Evolutionary conservation across 352 stramenopile species (phyloP).

Genomic region (Globisporangium spiculum): DNA sequence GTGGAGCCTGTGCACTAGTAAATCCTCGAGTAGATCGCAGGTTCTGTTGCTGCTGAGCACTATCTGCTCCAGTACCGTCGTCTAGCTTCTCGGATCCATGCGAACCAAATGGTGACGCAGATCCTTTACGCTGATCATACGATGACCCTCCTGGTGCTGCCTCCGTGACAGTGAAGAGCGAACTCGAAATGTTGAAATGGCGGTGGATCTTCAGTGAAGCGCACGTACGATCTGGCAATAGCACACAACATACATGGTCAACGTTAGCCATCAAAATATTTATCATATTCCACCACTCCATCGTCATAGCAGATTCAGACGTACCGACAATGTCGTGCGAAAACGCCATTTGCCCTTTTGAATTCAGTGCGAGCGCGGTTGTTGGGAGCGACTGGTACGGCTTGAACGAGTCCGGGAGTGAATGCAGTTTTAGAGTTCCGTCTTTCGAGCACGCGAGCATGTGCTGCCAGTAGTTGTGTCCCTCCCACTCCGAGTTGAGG

Average conservation of each 20-base stretch:
- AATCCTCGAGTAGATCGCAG: slow-evolving; percentile 9
- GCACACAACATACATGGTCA: neutral
- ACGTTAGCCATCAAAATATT: neutral
- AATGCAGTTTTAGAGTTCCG: slow-evolving; percentile 83
- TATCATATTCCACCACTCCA: too few species aligned
- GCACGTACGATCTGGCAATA: slow-evolving; percentile 66
- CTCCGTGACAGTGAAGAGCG: slow-evolving; percentile 69
- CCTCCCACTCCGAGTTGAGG: slow-evolving; percentile 48
- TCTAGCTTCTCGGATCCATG: slow-evolving; percentile 17
- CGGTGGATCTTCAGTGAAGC: slow-evolving; percentile 80
- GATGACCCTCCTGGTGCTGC: slow-evolving; percentile 9
- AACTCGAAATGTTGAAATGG: slow-evolving; percentile 52
- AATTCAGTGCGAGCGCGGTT: slow-evolving; percentile 74
- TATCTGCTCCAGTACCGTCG: slow-evolving; percentile 6
- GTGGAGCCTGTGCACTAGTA: slow-evolving; percentile 8
- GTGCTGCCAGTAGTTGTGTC: slow-evolving; percentile 83
- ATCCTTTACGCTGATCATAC: slow-evolving; percentile 17
- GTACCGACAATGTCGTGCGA: slow-evolving; percentile 83
- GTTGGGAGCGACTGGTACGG: slow-evolving; percentile 75
- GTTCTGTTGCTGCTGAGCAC: slow-evolving; percentile 5
- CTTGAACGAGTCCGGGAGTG: slow-evolving; percentile 80
- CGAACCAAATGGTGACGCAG: slow-evolving; percentile 13
- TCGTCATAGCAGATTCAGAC: neutral
- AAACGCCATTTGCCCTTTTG: slow-evolving; percentile 74
- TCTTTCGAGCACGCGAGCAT: slow-evolving; percentile 89